Evolutionary conservation across 148 eudicot species (phyloP).

Genomic region (Drosera capensis): DNA sequence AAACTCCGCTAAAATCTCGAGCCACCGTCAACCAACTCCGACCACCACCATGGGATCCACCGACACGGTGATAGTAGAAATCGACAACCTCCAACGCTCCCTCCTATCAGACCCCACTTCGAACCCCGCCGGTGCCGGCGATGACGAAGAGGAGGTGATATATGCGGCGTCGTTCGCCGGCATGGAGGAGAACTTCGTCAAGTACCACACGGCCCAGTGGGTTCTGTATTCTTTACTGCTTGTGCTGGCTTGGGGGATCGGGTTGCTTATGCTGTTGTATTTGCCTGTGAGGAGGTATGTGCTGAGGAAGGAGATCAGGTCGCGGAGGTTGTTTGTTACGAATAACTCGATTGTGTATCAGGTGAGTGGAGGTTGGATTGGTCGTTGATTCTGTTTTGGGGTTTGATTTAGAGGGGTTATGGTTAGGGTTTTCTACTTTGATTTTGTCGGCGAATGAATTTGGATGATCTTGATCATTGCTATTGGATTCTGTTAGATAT

Average conservation of each 20-base stretch:
- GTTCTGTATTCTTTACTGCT: slow-evolving; percentile 47
- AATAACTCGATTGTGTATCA: slow-evolving; percentile 59
- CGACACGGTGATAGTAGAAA: background rate
- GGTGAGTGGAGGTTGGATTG: slow-evolving; percentile 15
- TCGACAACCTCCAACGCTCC: background rate
- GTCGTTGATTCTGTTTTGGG: background rate
- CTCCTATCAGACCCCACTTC: background rate
- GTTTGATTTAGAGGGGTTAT: too few relatives aligned
- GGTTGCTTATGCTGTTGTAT: slow-evolving; percentile 62
- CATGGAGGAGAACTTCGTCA: slow-evolving; percentile 51
- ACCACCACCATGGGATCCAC: background rate
- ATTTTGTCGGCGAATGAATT: too few relatives aligned
- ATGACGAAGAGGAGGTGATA: slow-evolving; percentile 25
- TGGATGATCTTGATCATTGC: too few relatives aligned
- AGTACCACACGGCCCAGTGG: slow-evolving; percentile 55
- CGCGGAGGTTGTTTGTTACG: slow-evolving; percentile 58
- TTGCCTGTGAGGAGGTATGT: slow-evolving; percentile 60
- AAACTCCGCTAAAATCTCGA: too few relatives aligned
- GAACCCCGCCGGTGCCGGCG: slow-evolving; percentile 13
- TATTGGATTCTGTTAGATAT: too few relatives aligned
- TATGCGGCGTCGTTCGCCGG: slow-evolving; percentile 57
- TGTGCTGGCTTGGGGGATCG: slow-evolving; percentile 82
- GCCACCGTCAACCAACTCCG: too few relatives aligned
- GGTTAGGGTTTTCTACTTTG: background rate
- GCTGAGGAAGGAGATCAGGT: slow-evolving; percentile 44